Percentiles rank a stretch among this genome's conserved stretches.
Conservation (phyloP, 2,329 filamentous ascomycete species). For the Botrytis pseudocinerea region DNA sequence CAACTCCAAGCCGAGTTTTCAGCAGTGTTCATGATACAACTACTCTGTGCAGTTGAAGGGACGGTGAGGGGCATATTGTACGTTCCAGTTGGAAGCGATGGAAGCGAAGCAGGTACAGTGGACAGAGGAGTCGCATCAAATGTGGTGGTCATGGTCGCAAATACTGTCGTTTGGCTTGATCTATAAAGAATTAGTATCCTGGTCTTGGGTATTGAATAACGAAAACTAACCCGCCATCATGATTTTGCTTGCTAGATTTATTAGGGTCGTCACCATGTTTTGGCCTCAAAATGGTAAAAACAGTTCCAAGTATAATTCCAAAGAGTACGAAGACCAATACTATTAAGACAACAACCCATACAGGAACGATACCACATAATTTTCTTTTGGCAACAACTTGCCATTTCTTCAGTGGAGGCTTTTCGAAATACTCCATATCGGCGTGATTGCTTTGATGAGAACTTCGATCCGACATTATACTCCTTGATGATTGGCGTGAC, state of each 20-base stretch:
- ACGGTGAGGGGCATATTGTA: constrained; percentile 56
- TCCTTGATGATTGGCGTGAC: constrained; percentile 54
- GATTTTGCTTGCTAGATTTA: constrained; percentile 13
- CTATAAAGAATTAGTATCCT: background rate
- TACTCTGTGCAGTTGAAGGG: constrained; percentile 50
- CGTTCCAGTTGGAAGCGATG: constrained; percentile 54
- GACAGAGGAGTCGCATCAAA: constrained; percentile 54
- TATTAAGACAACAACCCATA: constrained; percentile 59
- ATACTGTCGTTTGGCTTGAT: constrained; percentile 12
- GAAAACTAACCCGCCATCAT: constrained; percentile 31
- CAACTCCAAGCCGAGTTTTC: constrained; percentile 66
- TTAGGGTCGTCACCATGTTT: constrained; percentile 28
- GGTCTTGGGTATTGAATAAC: background rate
- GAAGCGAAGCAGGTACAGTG: constrained; percentile 52
- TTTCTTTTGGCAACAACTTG: constrained; percentile 55
- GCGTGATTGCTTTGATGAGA: constrained; percentile 56
- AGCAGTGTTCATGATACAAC: constrained; percentile 57
- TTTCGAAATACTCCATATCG: constrained; percentile 49
- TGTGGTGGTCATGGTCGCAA: constrained; percentile 43
- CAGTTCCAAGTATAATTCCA: constrained; percentile 56
- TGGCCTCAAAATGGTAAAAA: constrained; percentile 34
- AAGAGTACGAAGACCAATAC: constrained; percentile 57
- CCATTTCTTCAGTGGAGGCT: constrained; percentile 52
- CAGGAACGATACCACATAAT: constrained; percentile 59
- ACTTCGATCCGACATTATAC: constrained; percentile 53